Evolutionary conservation across 306 rosid species (phyloP), one percentile per base, ranked within the genome.

Genomic region (Hylodesmum podocarpum): DNA sequence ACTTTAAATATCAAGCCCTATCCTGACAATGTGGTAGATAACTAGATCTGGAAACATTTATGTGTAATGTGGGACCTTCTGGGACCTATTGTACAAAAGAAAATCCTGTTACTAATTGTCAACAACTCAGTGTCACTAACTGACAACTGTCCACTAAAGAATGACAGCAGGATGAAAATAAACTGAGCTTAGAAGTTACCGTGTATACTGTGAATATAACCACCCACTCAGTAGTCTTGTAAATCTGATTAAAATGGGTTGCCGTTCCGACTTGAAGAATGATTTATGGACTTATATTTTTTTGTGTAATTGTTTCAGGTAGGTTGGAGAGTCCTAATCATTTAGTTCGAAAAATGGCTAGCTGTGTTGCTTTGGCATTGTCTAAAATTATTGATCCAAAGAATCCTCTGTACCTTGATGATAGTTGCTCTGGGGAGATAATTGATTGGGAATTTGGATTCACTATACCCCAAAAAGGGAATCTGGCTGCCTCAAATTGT

Each of bases 371-470:
- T 80, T 84, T 95, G 73, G 89, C 70, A 62, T 88, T 95, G 83
- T 95, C 98, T 68, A 92, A 84, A 91, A 89, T 90, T 65, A 86
- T 95, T 70, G 98, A 95, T 84, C 98, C 97, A 27, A 84, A 90
- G 83, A 95, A 92, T 88, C 97, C 97, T 76, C 76, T 95, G 62
- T 90, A 89, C 83, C 96, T 92, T 80, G 98, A 95, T 66, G 97
- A 92, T 71, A 92, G 93, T 82, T 89, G 85, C 85, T 61, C 28
- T 51, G 92, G 76, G 70, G 93, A 87, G 75, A 80, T 84, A 78
- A 87, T 95, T 72, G 93, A 89, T 81, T 95, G 97, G 98, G 96
- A 88, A 76, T 86, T 90, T 43, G 91, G 89, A 79, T 86, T 83
- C 65, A 31, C 82, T 80, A 80, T 61, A 25, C 87, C 67, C 80